Conservation (phyloP, 2,329 filamentous ascomycete species). For the Hypoxylon sp. region DNA sequence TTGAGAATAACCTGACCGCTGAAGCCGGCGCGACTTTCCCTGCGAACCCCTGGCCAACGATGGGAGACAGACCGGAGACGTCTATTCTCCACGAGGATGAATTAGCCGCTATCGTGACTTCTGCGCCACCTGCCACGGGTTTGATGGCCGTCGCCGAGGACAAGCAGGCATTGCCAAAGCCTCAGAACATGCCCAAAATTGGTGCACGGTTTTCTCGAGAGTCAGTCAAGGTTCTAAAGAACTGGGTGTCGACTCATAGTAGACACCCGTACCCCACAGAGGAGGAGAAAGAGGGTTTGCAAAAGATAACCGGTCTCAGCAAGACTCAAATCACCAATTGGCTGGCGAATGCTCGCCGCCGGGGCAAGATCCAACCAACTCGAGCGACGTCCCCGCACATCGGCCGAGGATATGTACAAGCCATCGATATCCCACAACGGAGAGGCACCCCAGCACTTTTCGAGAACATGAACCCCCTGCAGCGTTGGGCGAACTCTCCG, state of each 20-base stretch:
- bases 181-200: constrained; percentile 66
- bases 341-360: constrained; percentile 88
- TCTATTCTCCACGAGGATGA: constrained; percentile 57
- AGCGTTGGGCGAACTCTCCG: constrained; percentile 71
- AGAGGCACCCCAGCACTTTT: constrained; percentile 65
- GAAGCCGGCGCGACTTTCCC: constrained; percentile 57
- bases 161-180: constrained; percentile 48
- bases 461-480: constrained; percentile 68
- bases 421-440: constrained; percentile 80
- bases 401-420: constrained; percentile 68
- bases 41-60: constrained; percentile 60
- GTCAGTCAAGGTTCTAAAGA: constrained; percentile 83
- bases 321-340: constrained; percentile 90
- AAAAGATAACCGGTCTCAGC: constrained; percentile 82
- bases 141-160: constrained; percentile 43
- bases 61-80: constrained; percentile 59
- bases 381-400: constrained; percentile 78
- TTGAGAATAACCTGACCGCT: constrained; percentile 53
- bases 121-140: constrained; percentile 37
- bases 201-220: constrained; percentile 84
- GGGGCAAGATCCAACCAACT: constrained; percentile 80
- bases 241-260: constrained; percentile 84
- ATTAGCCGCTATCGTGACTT: constrained; percentile 43
- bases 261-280: constrained; percentile 90
- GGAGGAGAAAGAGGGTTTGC: constrained; percentile 84